Base-by-base conservation (phyloP, 345 rosid genomes). In the Populus davidiana region DNA sequence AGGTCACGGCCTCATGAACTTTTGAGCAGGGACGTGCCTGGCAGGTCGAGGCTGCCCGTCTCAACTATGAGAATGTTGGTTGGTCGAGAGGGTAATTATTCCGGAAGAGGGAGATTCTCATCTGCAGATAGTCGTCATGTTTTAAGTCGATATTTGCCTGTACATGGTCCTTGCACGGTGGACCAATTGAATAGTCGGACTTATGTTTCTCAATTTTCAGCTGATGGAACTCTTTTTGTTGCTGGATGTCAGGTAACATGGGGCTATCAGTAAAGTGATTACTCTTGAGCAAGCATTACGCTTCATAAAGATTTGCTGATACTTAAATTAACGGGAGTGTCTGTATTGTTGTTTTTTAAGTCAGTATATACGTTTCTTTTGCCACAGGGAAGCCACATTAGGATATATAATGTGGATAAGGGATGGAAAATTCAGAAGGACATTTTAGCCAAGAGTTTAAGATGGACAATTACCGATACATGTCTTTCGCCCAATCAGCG, bases 391-490 rank as follows among this genome's bases (percentile, higher is more conserved):
- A 82, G 89, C 69, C 86, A 84, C 5, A 85, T 91, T 75, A 85
- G 87, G 83, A 79, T 91, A 81, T 91, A 91, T 80, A 82, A 89
- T 35, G 91, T 88, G 81, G 92, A 89, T 3, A 86, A 66, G 44
- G 89, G 85, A 25, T 91, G 92, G 94, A 75, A 86, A 82, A 17
- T 88, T 81, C 89, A 86, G 78, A 91, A 89, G 87, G 77, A 88
- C 66, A 84, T 91, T 77, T 69, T 79, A 54, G 87, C 91, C 38
- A 89, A 75, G 81, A 86, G 86, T 80, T 77, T 89, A 82, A 77
- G 39, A 39, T 91, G 94, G 94, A 89, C 92, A 6, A 81, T 88
- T 74, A 91, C 92, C 4, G 94, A 91, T 87, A 81, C 92, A 31
- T 84, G 84, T 78, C 89, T 90, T 73, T 90, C 92, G 21, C 91